Percentiles rank a stretch among this genome's conserved stretches.
phyloP scores from a whole-genome alignment of 805 yeast species.

The Wickerhamiella galacta region DNA sequence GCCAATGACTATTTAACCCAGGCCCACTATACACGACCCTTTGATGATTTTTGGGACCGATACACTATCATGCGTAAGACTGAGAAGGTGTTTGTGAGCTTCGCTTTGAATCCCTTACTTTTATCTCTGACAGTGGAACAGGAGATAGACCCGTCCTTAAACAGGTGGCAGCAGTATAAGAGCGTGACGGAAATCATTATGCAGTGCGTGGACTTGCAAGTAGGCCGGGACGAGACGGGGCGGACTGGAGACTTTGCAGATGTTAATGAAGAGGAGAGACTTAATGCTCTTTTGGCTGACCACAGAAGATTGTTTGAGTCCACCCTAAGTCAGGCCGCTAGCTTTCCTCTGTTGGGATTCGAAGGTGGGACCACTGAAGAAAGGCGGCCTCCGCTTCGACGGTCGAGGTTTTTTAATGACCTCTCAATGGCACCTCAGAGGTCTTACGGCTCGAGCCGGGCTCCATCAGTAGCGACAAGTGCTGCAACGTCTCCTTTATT shows the following conservation, averaged over 20 bases:
- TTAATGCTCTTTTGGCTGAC: slow-evolving; percentile 3
- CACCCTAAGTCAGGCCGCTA: background rate
- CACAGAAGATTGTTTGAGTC: slow-evolving; percentile 8
- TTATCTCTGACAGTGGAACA: slow-evolving; percentile 24
- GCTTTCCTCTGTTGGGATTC: background rate
- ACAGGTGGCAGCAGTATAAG: slow-evolving; percentile 2
- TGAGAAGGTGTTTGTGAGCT: slow-evolving; percentile 20
- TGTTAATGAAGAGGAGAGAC: slow-evolving; percentile 1
- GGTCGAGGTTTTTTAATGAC: no score
- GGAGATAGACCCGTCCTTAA: slow-evolving; percentile 17
- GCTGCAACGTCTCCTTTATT: no score
- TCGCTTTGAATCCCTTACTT: slow-evolving; percentile 33
- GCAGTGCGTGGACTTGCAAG: slow-evolving; percentile 19
- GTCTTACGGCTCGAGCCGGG: no score
- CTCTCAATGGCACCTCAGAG: no score
- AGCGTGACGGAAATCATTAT: slow-evolving; percentile 3
- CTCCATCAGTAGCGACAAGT: no score
- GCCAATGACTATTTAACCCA: slow-evolving; percentile 25
- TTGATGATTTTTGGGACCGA: slow-evolving; percentile 22
- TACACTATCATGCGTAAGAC: slow-evolving; percentile 21
- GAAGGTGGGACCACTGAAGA: no score
- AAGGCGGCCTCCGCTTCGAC: no score
- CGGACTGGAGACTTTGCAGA: slow-evolving; percentile 2
- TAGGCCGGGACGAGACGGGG: no score
- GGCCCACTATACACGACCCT: slow-evolving; percentile 10